phyloP scores from a whole-genome alignment of 805 yeast genomes.

The Ogataea pignaliae region DNA sequence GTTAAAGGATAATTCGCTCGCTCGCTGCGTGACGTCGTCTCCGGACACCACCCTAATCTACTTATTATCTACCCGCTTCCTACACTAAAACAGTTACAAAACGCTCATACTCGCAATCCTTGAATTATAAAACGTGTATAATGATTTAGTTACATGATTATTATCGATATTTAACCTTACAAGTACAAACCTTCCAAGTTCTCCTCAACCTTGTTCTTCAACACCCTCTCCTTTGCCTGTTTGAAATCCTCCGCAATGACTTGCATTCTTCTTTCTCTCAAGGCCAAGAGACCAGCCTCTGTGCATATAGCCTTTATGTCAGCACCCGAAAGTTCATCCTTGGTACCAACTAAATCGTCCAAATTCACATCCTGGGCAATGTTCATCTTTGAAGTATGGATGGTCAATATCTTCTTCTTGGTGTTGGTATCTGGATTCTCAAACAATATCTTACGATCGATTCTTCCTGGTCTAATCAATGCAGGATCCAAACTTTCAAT shows the following conservation, averaged over 20 bases:
- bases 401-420: constrained; percentile 85
- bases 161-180: constrained; percentile 7
- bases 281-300: constrained; percentile 92
- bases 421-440: constrained; percentile 94
- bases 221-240: constrained; percentile 88
- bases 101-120: too few relatives aligned
- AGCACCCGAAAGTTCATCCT: constrained; percentile 95
- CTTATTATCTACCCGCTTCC: too few relatives aligned
- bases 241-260: constrained; percentile 92
- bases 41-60: too few relatives aligned
- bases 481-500: constrained; percentile 95
- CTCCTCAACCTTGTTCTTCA: constrained; percentile 96
- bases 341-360: constrained; percentile 81
- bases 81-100: not conserved
- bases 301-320: constrained; percentile 97
- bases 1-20: too few relatives aligned
- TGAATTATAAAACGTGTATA: too few relatives aligned
- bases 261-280: constrained; percentile 96
- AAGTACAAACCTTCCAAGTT: constrained; percentile 90
- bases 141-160: too few relatives aligned
- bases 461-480: constrained; percentile 93
- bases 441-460: constrained; percentile 91
- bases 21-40: too few relatives aligned
- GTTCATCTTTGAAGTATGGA: constrained; percentile 92
- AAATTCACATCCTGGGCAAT: constrained; percentile 82